phyloP scores from a whole-genome alignment of 495 filamentous ascomycete species.

The Pyrenula aspistea region DNA sequence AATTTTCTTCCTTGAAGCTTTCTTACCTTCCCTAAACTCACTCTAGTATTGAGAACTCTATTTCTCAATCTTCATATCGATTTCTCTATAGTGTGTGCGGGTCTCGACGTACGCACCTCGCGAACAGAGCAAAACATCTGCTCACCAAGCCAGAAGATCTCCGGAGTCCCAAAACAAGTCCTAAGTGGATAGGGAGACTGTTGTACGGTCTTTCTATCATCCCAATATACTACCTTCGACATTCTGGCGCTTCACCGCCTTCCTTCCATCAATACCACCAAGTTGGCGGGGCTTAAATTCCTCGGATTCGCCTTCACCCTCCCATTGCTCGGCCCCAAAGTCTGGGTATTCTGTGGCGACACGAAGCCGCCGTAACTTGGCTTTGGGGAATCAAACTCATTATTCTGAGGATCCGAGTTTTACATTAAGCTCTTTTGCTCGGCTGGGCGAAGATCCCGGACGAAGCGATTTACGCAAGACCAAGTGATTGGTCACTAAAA shows the following conservation, averaged over 20 bases:
- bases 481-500: too few relatives aligned
- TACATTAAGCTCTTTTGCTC: too few relatives aligned
- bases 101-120: too few relatives aligned
- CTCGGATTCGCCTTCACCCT: slow-evolving; percentile 69
- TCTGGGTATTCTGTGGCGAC: slow-evolving; percentile 88
- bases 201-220: not conserved
- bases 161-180: not conserved
- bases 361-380: slow-evolving; percentile 95
- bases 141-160: not conserved
- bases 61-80: too few relatives aligned
- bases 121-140: too few relatives aligned
- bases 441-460: too few relatives aligned
- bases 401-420: too few relatives aligned
- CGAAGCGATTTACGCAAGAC: too few relatives aligned
- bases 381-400: slow-evolving; percentile 17
- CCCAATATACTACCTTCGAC: not conserved
- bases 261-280: slow-evolving; percentile 47
- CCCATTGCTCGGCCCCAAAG: slow-evolving; percentile 85
- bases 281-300: slow-evolving; percentile 90
- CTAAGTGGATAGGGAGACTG: not conserved
- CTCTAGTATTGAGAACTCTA: too few relatives aligned
- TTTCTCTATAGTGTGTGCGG: too few relatives aligned
- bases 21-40: not conserved
- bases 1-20: not conserved
- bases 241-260: slow-evolving; percentile 11